These are phyloP conservation scores for Colletotrichum tropicicola DNA, from an alignment of 2,329 filamentous ascomycete genomes.

Conservation along the genomic window DNA sequence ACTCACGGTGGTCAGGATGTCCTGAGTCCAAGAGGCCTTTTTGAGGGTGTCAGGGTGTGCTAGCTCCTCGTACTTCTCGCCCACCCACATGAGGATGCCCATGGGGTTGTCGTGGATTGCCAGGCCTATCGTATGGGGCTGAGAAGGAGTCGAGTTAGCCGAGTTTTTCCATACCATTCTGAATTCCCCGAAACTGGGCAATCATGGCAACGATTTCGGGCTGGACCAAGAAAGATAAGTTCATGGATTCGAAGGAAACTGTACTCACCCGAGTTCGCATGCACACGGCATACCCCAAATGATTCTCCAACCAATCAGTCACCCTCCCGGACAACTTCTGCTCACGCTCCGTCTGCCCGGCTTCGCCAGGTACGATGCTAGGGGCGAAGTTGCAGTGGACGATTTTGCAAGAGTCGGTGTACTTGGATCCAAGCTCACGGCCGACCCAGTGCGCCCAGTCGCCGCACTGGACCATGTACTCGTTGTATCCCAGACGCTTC, in stretches of 20 bases:
- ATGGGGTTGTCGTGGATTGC: slow-evolving; percentile 52
- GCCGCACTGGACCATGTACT: slow-evolving; percentile 48
- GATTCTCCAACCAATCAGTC: slow-evolving; percentile 44
- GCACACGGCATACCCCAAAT: slow-evolving; percentile 50
- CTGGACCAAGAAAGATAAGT: too few relatives aligned
- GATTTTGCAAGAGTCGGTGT: slow-evolving; percentile 43
- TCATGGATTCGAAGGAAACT: too few relatives aligned
- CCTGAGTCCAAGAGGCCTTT: slow-evolving; percentile 24
- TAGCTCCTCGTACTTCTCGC: slow-evolving; percentile 44
- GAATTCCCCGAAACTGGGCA: too few relatives aligned
- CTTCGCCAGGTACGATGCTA: slow-evolving; percentile 41
- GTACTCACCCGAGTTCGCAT: slow-evolving; percentile 45
- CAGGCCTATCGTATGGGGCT: slow-evolving; percentile 52
- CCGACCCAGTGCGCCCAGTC: slow-evolving; percentile 51
- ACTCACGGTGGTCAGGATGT: slow-evolving; percentile 31
- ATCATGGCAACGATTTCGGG: too few relatives aligned
- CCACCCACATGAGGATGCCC: slow-evolving; percentile 52
- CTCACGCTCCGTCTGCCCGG: slow-evolving; percentile 42
- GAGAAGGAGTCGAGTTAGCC: not conserved
- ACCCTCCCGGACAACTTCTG: slow-evolving; percentile 37
- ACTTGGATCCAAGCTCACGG: slow-evolving; percentile 44
- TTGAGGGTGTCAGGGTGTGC: slow-evolving; percentile 25
- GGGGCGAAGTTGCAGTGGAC: slow-evolving; percentile 53
- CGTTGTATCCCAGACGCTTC: slow-evolving; percentile 47
- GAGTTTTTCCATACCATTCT: too few relatives aligned